Conservation (phyloP, 2,329 filamentous ascomycete genomes). For the Aspergillus japonicus region DNA sequence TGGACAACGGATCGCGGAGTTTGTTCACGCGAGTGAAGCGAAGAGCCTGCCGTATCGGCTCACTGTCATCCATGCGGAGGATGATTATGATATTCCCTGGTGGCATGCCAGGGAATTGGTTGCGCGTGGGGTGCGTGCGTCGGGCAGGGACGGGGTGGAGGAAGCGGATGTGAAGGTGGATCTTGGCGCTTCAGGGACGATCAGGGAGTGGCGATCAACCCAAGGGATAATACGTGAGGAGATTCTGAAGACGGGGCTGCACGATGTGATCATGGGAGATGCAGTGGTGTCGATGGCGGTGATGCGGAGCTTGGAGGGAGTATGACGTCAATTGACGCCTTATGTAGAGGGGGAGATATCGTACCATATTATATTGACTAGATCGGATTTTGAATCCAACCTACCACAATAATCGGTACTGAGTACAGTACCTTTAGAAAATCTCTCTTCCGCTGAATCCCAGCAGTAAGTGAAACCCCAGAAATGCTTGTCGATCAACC, state of each 20-base stretch:
- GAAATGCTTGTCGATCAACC: not conserved
- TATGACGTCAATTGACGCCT: not conserved
- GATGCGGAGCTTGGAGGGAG: conserved; percentile 2
- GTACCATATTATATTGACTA: too few species aligned
- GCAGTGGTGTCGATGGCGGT: conserved; percentile 12
- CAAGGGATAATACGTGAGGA: conserved; percentile 9
- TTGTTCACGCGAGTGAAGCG: conserved; percentile 6
- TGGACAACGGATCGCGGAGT: conserved; percentile 8
- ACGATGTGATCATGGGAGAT: conserved; percentile 13
- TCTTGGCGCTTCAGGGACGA: conserved; percentile 6
- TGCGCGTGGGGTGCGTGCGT: conserved; percentile 3
- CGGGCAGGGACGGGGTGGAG: not conserved
- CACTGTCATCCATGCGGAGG: conserved; percentile 36
- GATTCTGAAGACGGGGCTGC: conserved; percentile 10
- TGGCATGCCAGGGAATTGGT: conserved; percentile 14
- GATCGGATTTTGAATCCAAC: not conserved
- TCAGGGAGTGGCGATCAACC: conserved; percentile 7
- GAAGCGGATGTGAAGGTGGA: not conserved
- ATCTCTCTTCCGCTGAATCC: too few species aligned
- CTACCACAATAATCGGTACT: not conserved
- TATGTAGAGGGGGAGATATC: too few species aligned
- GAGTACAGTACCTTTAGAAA: too few species aligned
- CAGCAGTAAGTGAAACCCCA: too few species aligned
- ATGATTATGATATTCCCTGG: conserved; percentile 37
- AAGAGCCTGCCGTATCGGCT: conserved; percentile 28